Percentiles rank a stretch among this genome's conserved stretches.
These are phyloP conservation scores for Anthoceros angustus DNA, from an alignment of 225 moss, liverwort and hornwort genomes.

Conservation along the genomic window DNA sequence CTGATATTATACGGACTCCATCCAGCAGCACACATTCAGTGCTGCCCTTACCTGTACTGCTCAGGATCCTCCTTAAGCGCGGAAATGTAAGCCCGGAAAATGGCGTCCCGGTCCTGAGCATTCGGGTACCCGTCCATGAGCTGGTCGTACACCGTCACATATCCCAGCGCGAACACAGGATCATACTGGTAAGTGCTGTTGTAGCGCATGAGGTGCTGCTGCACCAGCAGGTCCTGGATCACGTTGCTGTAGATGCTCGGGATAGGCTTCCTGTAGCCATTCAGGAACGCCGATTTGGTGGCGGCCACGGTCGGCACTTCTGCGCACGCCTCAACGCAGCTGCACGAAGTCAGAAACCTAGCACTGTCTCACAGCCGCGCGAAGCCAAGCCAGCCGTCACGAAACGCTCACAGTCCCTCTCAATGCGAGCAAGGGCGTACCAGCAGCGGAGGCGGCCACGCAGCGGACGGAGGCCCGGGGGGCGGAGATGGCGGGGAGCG, in stretches of 20 bases:
- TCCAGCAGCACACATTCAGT: neutral
- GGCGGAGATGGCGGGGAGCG: neutral
- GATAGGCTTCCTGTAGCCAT: constrained; percentile 58
- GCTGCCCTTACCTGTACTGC: constrained; percentile 36
- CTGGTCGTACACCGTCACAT: constrained; percentile 83
- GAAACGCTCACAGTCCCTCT: neutral
- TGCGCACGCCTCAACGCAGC: constrained; percentile 28
- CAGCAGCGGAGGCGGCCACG: neutral
- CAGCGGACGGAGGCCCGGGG: neutral
- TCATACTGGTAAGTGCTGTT: constrained; percentile 86
- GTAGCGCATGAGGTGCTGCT: constrained; percentile 94
- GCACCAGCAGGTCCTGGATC: constrained; percentile 84
- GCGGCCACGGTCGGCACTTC: constrained; percentile 70
- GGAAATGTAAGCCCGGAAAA: constrained; percentile 70
- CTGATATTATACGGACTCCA: neutral
- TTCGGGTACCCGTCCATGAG: constrained; percentile 84
- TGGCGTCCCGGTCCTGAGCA: constrained; percentile 47
- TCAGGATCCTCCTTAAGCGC: constrained; percentile 73
- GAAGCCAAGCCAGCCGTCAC: neutral
- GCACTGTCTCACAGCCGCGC: neutral
- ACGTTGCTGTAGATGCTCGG: constrained; percentile 95
- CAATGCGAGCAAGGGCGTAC: neutral
- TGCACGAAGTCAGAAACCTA: constrained; percentile 7
- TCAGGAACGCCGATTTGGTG: constrained; percentile 61
- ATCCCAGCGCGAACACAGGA: constrained; percentile 68